A percentile compares a stretch with the other conserved stretches of the same genome.
phyloP scores from a whole-genome alignment of 176 grass and related monocot species.

The Juncus inflexus region DNA sequence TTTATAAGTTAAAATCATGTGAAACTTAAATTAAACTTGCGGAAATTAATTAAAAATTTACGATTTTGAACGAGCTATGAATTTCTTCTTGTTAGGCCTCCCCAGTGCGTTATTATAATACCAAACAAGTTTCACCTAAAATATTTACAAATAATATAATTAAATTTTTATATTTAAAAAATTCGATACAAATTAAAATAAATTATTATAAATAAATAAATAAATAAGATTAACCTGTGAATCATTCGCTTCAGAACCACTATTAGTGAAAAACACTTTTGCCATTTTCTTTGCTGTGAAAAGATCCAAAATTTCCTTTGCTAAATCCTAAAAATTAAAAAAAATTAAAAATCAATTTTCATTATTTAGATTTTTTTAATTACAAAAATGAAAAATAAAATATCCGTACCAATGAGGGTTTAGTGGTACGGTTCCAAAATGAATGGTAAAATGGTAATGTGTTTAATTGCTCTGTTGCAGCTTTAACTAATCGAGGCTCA shows the following conservation, averaged over 20 bases:
- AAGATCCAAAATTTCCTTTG: slow-evolving; percentile 65
- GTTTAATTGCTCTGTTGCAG: slow-evolving; percentile 79
- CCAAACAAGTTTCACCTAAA: slow-evolving; percentile 95
- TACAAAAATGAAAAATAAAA: slow-evolving; percentile 2
- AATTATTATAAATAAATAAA: background rate
- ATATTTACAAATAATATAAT: background rate
- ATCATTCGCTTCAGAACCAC: slow-evolving; percentile 98
- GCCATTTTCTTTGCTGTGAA: slow-evolving; percentile 91
- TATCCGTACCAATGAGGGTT: slow-evolving; percentile 64
- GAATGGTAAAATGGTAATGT: slow-evolving; percentile 95
- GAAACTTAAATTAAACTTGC: slow-evolving; percentile 7
- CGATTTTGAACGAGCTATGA: slow-evolving; percentile 91
- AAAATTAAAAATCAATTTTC: slow-evolving; percentile 3
- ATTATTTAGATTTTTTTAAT: background rate
- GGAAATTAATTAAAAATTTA: slow-evolving; percentile 35
- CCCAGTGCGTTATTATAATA: slow-evolving; percentile 99
- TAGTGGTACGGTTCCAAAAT: slow-evolving; percentile 97
- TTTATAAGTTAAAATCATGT: background rate
- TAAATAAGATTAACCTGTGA: slow-evolving; percentile 55
- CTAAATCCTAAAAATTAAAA: slow-evolving; percentile 69
- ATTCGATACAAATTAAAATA: background rate
- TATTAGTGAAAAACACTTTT: slow-evolving; percentile 97
- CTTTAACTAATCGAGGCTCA: slow-evolving; percentile 77
- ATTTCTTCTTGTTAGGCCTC: slow-evolving; percentile 95
- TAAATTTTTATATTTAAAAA: background rate